These are phyloP conservation scores for Speleostelium caveatum DNA, from an alignment of 78 protist species.

Conservation along the genomic window DNA sequence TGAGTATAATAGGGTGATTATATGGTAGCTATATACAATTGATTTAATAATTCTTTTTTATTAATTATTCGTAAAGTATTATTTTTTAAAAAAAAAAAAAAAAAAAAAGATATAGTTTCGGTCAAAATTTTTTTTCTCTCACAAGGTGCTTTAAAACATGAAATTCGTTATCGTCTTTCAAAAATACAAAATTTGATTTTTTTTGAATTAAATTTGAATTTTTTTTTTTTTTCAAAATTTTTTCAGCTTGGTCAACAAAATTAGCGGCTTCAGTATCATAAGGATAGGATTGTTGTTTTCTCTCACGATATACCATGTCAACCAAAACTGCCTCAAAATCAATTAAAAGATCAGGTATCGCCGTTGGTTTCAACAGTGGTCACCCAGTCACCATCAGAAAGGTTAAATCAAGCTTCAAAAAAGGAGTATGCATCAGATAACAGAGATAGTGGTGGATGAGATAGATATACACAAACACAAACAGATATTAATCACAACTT, in stretches of 20 bases:
- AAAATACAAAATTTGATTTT: neutral
- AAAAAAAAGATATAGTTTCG: neutral
- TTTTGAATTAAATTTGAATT: no score
- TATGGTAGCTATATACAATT: no score
- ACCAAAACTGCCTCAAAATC: neutral
- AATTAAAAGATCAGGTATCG: slow-evolving; percentile 63
- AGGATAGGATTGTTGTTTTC: neutral
- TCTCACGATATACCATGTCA: slow-evolving; percentile 12
- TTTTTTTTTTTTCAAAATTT: no score
- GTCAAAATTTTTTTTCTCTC: neutral
- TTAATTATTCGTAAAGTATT: neutral
- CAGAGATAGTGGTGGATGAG: neutral
- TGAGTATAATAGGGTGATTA: no score
- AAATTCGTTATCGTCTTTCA: neutral
- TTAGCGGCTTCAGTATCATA: neutral
- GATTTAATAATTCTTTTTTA: neutral
- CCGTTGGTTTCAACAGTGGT: slow-evolving; percentile 85
- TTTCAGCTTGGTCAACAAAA: no score
- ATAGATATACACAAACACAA: neutral
- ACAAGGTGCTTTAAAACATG: neutral
- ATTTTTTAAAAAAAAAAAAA: neutral
- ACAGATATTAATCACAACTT: slow-evolving; percentile 5
- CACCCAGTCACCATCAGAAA: slow-evolving; percentile 57
- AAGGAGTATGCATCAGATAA: slow-evolving; percentile 37
- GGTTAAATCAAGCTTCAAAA: slow-evolving; percentile 32